Evolutionary conservation across 495 filamentous ascomycete species (phyloP), one percentile per base, ranked within the genome.

Genomic region (Xeromyces bisporus): DNA sequence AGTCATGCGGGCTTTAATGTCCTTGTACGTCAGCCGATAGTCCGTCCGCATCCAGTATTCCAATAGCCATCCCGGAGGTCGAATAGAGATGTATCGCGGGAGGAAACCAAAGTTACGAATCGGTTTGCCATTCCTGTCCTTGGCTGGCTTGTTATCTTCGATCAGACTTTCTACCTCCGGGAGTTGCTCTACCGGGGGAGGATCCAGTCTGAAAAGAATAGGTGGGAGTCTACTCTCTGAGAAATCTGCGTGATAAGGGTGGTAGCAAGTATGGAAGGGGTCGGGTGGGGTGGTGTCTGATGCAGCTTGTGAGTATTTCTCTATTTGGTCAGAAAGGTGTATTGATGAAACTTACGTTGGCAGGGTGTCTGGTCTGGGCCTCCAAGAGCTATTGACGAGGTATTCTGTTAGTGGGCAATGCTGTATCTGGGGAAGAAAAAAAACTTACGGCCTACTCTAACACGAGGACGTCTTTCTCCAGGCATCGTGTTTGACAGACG

Each of bases 41-140:
- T 44, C 41, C 10, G 34, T 35, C 4, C 37, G 30, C 16, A 30
- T 27, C 41, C 41, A 44, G 33, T 24, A 39, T 14, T 44, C 41
- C 12, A 44, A 15, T 2, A 44, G 31, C 41, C 41, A 44, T 7
- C 24, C 31, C 0, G 33, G n/a, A 7, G 34, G 32, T 3, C 32
- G 26, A 3, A 16, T 10, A 12, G 37, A 31, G 25, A 44, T 40
- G 31, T 37, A 40, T 3, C 41, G 41, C 0, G 41, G 41, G 9
- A 44, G 34, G 26, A 40, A 36, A 5, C n/a, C 7, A 27, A 40
- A 37, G 17, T 34, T 28, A 11, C 37, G 27, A 12, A 44, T 25
- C 8, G 31, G 26, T 8, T 21, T 26, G 3, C 34, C 34, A 12
- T 33, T 20, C 10, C 14, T 5, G 16, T 31, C 34, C 1, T 1